A percentile compares a stretch with the other conserved stretches of the same genome.
Conservation (phyloP, 768 basidiomycete genomes). For the Boletus vermiculosoides region DNA sequence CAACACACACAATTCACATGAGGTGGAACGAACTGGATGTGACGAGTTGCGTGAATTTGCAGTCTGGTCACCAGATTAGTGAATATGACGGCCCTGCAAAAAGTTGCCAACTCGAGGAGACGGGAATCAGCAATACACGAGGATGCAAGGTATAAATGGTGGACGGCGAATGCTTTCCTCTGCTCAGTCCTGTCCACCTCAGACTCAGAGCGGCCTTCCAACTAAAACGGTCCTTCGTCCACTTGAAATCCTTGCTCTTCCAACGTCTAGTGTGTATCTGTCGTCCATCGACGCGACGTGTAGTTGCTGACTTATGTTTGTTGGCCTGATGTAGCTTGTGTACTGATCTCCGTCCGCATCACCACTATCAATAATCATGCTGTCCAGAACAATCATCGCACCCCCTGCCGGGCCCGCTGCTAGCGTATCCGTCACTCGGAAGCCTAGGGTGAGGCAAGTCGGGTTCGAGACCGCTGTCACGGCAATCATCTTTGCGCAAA, state of each 20-base stretch:
- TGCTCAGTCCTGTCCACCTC: not conserved
- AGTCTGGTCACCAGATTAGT: not conserved
- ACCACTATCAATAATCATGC: not conserved
- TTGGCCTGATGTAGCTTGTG: not conserved
- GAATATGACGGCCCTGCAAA: not conserved
- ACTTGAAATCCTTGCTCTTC: not conserved
- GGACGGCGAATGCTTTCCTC: not conserved
- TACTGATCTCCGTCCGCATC: not conserved
- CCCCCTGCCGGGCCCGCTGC: not conserved
- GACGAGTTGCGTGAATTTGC: not conserved
- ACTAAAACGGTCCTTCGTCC: not conserved
- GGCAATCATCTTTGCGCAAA: constrained; percentile 22
- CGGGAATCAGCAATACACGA: not conserved
- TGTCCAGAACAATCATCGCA: constrained; percentile 1
- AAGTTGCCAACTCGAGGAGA: not conserved
- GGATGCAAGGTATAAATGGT: constrained; percentile 18
- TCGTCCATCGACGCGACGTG: not conserved
- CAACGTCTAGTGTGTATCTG: constrained; percentile 5
- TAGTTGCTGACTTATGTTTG: constrained; percentile 1
- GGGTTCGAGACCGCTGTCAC: constrained; percentile 25
- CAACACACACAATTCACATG: not conserved
- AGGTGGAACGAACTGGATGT: not conserved
- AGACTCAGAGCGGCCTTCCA: not conserved
- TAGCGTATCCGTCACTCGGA: not conserved
- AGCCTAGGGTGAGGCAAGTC: constrained; percentile 10